A percentile compares a stretch with the other conserved stretches of the same genome.
Evolutionary conservation across 768 basidiomycete species (phyloP).

Genomic region (Phlebiopsis flavidoalba): DNA sequence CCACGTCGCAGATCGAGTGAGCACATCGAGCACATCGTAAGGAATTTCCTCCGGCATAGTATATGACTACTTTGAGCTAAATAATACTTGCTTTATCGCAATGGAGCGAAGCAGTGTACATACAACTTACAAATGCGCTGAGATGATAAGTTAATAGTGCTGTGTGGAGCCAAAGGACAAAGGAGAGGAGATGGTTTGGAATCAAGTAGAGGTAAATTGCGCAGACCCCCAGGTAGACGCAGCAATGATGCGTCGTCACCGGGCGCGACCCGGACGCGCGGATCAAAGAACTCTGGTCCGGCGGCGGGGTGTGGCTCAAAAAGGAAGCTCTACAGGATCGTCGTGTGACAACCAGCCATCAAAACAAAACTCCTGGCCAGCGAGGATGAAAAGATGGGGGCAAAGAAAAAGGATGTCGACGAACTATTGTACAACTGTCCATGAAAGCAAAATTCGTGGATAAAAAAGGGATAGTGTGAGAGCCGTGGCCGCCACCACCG

Average conservation of each 20-base stretch:
- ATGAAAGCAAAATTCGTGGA: neutral
- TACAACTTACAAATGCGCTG: neutral
- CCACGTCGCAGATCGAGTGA: conserved; percentile 10
- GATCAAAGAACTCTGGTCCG: neutral
- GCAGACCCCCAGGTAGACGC: neutral
- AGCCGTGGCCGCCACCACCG: too few species aligned
- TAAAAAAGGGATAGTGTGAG: neutral
- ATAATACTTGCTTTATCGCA: neutral
- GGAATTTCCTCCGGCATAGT: conserved; percentile 1
- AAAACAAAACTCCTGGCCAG: too few species aligned
- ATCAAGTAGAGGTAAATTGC: too few species aligned
- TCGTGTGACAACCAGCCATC: neutral
- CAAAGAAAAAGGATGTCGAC: neutral
- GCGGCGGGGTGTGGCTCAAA: neutral
- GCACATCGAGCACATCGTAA: conserved; percentile 10
- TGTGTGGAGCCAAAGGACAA: neutral
- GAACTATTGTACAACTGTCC: neutral
- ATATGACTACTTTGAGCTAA: neutral
- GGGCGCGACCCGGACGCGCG: neutral
- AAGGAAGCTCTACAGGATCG: neutral
- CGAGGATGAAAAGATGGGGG: neutral
- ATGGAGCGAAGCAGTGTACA: neutral
- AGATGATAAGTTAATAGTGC: neutral
- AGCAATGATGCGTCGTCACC: neutral
- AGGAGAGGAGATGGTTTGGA: too few species aligned